Evolutionary conservation across 306 rosid genomes (phyloP).

Genomic region (Sicyos baderoa): DNA sequence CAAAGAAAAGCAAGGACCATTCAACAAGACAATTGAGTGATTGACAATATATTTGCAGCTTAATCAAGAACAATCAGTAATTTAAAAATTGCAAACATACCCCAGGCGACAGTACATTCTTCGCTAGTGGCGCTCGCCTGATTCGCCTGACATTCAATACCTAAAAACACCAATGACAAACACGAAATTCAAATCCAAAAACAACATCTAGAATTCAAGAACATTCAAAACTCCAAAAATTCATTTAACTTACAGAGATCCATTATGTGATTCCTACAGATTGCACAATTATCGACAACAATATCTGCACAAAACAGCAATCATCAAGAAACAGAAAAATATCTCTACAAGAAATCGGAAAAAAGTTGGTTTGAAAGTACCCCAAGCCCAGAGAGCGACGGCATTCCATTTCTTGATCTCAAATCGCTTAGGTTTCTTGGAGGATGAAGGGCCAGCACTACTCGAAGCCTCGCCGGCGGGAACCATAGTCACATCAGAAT

Average conservation of each 20-base stretch:
- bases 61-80: neutral
- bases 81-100: constrained; percentile 33
- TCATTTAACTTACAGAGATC: constrained; percentile 59
- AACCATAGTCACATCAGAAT: constrained; percentile 61
- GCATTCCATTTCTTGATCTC: constrained; percentile 97
- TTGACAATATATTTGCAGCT: neutral
- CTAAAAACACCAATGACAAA: constrained; percentile 26
- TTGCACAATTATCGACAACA: constrained; percentile 91
- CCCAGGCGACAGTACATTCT: constrained; percentile 97
- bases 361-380: constrained; percentile 30
- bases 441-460: constrained; percentile 48
- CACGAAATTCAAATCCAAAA: neutral
- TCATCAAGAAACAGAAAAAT: neutral
- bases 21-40: neutral
- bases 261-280: constrained; percentile 92
- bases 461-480: constrained; percentile 64
- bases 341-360: neutral
- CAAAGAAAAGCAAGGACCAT: neutral
- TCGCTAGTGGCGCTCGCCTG: constrained; percentile 94
- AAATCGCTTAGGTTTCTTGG: constrained; percentile 71
- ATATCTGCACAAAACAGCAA: constrained; percentile 45
- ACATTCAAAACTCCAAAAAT: neutral
- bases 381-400: constrained; percentile 95
- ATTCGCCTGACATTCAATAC: constrained; percentile 95
- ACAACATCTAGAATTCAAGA: neutral